A percentile compares a stretch with the other conserved stretches of the same genome.
phyloP scores from a whole-genome alignment of 257 asterid species.

The Solanum sejunctum region DNA sequence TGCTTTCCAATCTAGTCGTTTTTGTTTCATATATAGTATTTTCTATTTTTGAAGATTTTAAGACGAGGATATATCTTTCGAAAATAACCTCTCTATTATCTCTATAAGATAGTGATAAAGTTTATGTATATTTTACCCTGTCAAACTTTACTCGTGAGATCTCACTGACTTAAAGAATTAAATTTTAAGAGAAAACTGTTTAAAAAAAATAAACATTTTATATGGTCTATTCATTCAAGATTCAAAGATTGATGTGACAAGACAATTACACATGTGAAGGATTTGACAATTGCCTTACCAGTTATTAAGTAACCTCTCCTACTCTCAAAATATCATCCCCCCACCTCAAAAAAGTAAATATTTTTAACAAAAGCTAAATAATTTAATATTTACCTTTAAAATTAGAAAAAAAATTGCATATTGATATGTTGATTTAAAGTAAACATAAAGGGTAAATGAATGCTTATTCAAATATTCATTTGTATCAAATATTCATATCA shows the following conservation, averaged over 20 bases:
- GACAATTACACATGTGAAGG: slow-evolving; percentile 41
- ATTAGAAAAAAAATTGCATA: background rate
- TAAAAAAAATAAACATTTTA: too few species aligned
- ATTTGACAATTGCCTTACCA: slow-evolving; percentile 11
- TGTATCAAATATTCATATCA: background rate
- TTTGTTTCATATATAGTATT: too few species aligned
- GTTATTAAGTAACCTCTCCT: slow-evolving; percentile 24
- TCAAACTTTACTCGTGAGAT: too few species aligned
- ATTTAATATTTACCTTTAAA: background rate
- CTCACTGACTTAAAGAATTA: background rate
- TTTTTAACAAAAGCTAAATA: background rate
- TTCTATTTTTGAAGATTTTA: too few species aligned
- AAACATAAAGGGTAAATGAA: background rate
- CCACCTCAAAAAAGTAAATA: background rate
- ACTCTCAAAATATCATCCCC: slow-evolving; percentile 4
- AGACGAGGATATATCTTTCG: too few species aligned
- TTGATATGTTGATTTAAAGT: background rate
- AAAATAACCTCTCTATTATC: too few species aligned
- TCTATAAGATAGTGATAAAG: too few species aligned
- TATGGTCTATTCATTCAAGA: background rate
- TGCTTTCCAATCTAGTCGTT: too few species aligned
- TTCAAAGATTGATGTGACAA: slow-evolving; percentile 38
- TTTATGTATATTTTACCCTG: too few species aligned
- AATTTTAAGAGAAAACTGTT: background rate
- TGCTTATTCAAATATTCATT: background rate